These are phyloP conservation scores for Lithohypha guttulata DNA, from an alignment of 2,329 filamentous ascomycete species.

Conservation along the genomic window DNA sequence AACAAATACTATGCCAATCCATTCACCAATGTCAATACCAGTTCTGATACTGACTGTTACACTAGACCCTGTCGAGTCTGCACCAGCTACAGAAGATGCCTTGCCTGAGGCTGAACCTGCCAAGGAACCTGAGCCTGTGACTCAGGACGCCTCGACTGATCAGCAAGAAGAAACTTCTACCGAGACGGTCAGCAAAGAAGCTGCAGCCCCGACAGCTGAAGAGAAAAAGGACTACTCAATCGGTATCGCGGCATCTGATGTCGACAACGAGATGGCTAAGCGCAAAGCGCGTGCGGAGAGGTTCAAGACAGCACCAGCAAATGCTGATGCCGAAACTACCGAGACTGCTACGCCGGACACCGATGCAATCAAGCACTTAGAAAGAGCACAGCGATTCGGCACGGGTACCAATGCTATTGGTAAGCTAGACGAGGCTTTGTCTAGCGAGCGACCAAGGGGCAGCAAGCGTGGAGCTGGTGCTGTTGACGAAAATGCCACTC, in stretches of 20 bases:
- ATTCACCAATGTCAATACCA: no score
- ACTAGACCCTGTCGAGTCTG: constrained; percentile 10
- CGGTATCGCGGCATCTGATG: constrained; percentile 33
- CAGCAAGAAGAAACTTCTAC: constrained; percentile 13
- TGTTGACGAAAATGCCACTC: constrained; percentile 26
- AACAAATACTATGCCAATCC: neutral
- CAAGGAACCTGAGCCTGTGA: constrained; percentile 20
- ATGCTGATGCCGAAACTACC: constrained; percentile 23
- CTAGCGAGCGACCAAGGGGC: constrained; percentile 30
- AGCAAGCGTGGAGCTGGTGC: constrained; percentile 27
- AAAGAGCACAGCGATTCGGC: constrained; percentile 38
- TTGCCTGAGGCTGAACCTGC: constrained; percentile 25
- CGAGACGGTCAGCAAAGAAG: constrained; percentile 17
- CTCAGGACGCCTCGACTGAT: constrained; percentile 13
- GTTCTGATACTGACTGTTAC: constrained; percentile 22
- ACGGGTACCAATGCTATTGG: constrained; percentile 27
- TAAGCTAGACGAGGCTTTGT: constrained; percentile 36
- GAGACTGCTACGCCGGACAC: constrained; percentile 24
- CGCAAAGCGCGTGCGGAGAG: constrained; percentile 40
- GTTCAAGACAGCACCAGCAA: constrained; percentile 28
- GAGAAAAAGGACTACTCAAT: constrained; percentile 30
- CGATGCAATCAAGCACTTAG: constrained; percentile 35
- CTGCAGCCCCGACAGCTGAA: constrained; percentile 22
- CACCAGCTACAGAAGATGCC: constrained; percentile 10
- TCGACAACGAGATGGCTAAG: constrained; percentile 38